phyloP scores from a whole-genome alignment of 2,329 filamentous ascomycete species.

The Pseudogymnoascus sp. region DNA sequence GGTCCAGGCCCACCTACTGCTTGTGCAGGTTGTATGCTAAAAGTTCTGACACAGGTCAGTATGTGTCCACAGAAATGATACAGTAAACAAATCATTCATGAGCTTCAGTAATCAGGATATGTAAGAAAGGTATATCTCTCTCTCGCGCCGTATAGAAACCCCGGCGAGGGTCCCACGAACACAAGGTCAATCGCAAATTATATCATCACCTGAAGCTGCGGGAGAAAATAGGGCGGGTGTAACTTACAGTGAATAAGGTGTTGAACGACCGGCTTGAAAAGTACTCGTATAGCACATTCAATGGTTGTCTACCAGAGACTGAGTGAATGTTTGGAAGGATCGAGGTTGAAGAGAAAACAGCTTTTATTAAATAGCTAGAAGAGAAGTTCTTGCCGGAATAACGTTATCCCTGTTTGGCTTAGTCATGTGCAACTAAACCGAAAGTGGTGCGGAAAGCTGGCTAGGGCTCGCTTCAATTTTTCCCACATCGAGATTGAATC shows the following conservation, averaged over 20 bases:
- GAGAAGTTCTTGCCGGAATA: conserved; percentile 4
- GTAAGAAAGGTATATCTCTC: conserved; percentile 96
- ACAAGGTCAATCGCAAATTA: conserved; percentile 98
- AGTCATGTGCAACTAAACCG: neutral
- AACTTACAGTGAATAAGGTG: conserved; percentile 10
- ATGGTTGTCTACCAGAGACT: conserved; percentile 1
- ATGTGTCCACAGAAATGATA: neutral
- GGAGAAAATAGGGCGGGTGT: neutral
- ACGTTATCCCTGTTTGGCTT: neutral
- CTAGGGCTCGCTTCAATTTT: conserved; percentile 10
- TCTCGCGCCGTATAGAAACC: conserved; percentile 67
- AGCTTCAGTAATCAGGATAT: conserved; percentile 70
- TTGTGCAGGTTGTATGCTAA: neutral
- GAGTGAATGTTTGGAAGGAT: neutral
- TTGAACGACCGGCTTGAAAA: neutral
- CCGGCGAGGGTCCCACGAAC: conserved; percentile 84
- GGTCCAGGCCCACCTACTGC: neutral
- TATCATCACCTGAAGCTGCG: conserved; percentile 63
- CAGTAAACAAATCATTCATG: neutral
- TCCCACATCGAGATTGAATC: conserved; percentile 10
- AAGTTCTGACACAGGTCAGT: conserved; percentile 7
- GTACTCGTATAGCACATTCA: neutral
- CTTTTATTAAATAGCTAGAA: conserved; percentile 5
- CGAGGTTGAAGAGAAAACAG: neutral
- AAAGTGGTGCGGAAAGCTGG: conserved; percentile 8